These are phyloP conservation scores for Phytophthora fragariaefolia DNA, from an alignment of 352 stramenopile species.

Conservation along the genomic window DNA sequence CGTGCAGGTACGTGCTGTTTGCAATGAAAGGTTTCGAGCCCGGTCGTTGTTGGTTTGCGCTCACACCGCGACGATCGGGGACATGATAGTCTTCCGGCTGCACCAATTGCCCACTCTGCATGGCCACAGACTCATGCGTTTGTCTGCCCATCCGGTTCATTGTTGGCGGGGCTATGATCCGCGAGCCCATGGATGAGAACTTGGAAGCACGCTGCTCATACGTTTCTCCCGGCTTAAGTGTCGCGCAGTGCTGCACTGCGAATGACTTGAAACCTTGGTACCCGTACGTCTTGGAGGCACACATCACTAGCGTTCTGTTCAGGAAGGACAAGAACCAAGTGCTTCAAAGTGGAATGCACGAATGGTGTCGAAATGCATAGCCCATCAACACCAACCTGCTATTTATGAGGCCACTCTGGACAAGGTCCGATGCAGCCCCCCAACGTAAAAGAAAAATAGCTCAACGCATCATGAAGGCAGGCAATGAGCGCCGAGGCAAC, in stretches of 20 bases:
- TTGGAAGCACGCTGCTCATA: slow-evolving; percentile 73
- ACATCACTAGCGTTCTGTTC: slow-evolving; percentile 27
- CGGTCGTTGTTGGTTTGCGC: slow-evolving; percentile 45
- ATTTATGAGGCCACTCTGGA: slow-evolving; percentile 23
- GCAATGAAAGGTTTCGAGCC: slow-evolving; percentile 64
- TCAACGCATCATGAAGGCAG: no score
- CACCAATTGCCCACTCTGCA: slow-evolving; percentile 50
- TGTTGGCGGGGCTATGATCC: slow-evolving; percentile 61
- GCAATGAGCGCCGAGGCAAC: slow-evolving; percentile 27
- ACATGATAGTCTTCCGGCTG: slow-evolving; percentile 68
- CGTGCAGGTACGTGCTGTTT: slow-evolving; percentile 64
- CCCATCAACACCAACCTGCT: no score
- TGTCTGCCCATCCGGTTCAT: slow-evolving; percentile 66
- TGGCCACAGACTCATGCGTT: slow-evolving; percentile 59
- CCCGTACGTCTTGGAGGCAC: slow-evolving; percentile 60
- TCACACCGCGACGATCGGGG: slow-evolving; percentile 64
- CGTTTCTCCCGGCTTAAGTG: slow-evolving; percentile 79
- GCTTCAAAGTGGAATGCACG: slow-evolving; percentile 14
- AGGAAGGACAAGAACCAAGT: neutral
- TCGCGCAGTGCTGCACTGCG: slow-evolving; percentile 65
- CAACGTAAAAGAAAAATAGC: slow-evolving; percentile 19
- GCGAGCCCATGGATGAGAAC: slow-evolving; percentile 80
- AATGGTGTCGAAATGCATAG: slow-evolving; percentile 13
- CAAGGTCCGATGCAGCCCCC: slow-evolving; percentile 14
- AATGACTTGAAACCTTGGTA: slow-evolving; percentile 88